Conservation (phyloP, 306 rosid species). For the Quercus suber region DNA sequence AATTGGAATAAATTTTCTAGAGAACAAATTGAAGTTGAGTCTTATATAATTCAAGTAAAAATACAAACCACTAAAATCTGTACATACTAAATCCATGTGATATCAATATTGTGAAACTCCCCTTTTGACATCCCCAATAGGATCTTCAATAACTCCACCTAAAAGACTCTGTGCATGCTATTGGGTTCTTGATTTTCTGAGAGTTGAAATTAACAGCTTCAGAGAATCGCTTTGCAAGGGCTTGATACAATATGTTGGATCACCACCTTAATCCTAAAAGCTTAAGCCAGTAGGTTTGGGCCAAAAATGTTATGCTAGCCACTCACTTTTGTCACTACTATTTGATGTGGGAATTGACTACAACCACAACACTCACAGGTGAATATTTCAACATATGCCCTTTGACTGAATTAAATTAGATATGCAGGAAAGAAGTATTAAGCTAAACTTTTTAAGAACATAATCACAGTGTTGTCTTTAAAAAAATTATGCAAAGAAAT, state of each 20-base stretch:
- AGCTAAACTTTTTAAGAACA: conserved; percentile 1
- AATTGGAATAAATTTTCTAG: not conserved
- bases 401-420: not conserved
- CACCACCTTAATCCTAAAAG: too few species aligned
- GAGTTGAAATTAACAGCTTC: too few species aligned
- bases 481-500: not conserved
- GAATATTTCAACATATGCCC: not conserved
- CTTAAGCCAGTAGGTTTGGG: too few species aligned
- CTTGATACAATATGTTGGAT: too few species aligned
- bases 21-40: not conserved
- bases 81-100: not conserved
- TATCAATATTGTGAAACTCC: conserved; percentile 11
- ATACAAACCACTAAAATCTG: not conserved
- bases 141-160: not conserved
- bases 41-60: conserved; percentile 6
- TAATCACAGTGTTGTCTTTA: not conserved
- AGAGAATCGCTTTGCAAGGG: too few species aligned
- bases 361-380: too few species aligned
- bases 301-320: too few species aligned
- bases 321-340: too few species aligned
- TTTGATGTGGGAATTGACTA: too few species aligned
- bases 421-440: not conserved
- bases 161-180: not conserved
- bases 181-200: too few species aligned
- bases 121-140: conserved; percentile 9